Base-by-base conservation (phyloP, 2,329 filamentous ascomycete genomes). In the Fusarium oligoseptatum region DNA sequence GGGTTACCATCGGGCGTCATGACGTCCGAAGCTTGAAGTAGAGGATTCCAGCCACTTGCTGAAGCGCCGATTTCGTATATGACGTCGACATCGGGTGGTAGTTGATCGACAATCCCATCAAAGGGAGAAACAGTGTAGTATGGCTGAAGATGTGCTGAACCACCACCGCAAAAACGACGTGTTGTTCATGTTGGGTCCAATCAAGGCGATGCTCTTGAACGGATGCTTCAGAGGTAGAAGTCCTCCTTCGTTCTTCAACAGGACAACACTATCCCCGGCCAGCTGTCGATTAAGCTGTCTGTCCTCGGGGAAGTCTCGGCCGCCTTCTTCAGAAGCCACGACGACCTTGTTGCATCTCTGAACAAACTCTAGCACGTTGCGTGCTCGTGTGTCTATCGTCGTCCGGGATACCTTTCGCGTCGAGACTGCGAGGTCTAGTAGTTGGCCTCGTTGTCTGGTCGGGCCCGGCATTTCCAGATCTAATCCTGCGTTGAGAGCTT, bases 231-330 rank as follows among this genome's bases (percentile, higher is more conserved):
- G 79, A 0, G 92, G 92, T 1, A 93, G 83, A 2, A 90, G 80
- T 15, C 83, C 82, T 12, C 85, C 84, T 32, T 91, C 86, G 72
- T 93, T 93, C 82, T 93, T 92, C 64, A 93, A 83, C 29, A 93
- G 84, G 1, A 93, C 90, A 17, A 92, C 88, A 2, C 88, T 89
- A 1, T 66, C 52, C 1, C 27, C 36, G 7, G 66, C 66, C 0
- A 68, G 60, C 3, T 36, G n/a, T 9, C 60, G 41, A n/a, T 68
- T 68, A 3, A 68, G 34, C 1, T 32, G 14, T 11, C 66, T 32
- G 29, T 64, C 60, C 7, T 64, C 55, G 2, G 55, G 61, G 4
- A 36, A 22, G 27, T 64, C 66, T 15, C 66, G 37, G 1, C 36
- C 32, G 10, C 41, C 15, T 34, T 68, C 66, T 32, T 58, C 48